Evolutionary conservation across 495 filamentous ascomycete species (phyloP), one percentile per base, ranked within the genome.

Genomic region (Xylaria palmicola): DNA sequence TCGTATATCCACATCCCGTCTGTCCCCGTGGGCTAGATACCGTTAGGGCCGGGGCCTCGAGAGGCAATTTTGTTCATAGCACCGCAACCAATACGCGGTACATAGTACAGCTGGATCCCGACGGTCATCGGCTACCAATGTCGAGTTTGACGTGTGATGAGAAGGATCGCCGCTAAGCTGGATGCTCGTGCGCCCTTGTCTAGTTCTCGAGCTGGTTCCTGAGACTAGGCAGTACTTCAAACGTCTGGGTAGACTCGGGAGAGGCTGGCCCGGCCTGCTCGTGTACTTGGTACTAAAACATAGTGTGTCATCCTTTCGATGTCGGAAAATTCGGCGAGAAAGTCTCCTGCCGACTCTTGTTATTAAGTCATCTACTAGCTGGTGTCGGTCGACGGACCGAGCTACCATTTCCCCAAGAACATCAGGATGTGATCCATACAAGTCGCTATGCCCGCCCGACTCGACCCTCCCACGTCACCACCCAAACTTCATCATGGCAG

Each of bases 341-440:
- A 26, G 3, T 17, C 51, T 55, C 27, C 12, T 40, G 13, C 32
- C 7, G 27, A 29, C 13, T 8, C 15, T 55, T 41, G n/a, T 29
- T 41, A 19, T 55, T 40, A 29, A 20, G 36, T 4, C 36, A 24
- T 6, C 15, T 41, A n/a, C n/a, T n/a, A n/a, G n/a, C n/a, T 43
- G 22, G 15, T 30, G 51, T 19, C 9, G 10, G 37, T 41, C 15
- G 24, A 40, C n/a, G 8, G 17, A 5, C 12, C 51, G 19, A 24
- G 8, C 7, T 36, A 8, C 29, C 37, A 29, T 19, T 17, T n/a
- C 24, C 36, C 24, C 36, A 24, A 13, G 7, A 13, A 43, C n/a
- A 34, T 22, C 39, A 56, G 24, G 53, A 56, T 56, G 53, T 56
- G 53, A 56, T 22, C 26, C 19, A 39, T 15, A 41, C 51, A 34